Evolutionary conservation across 2,329 filamentous ascomycete genomes (phyloP), one percentile per base, ranked within the genome.

Genomic region (Xylariaceae sp.): DNA sequence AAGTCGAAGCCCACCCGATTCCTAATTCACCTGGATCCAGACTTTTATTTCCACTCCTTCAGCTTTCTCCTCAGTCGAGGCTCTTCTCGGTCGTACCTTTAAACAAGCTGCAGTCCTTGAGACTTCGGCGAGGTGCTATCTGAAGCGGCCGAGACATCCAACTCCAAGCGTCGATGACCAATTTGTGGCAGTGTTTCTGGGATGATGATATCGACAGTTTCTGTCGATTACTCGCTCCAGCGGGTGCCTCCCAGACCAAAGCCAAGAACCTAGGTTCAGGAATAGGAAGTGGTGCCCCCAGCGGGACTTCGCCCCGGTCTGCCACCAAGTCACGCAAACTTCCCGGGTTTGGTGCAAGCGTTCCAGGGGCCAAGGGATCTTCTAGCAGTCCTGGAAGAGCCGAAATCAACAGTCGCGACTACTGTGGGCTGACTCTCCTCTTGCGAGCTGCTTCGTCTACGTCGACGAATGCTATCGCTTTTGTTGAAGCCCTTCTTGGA

Each of bases 151-250:
- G 93, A 97, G 90, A 88, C 88, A 92, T 80, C 85, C 89, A 84
- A 55, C 17, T 30, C 2, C 42, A 50, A 57, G 63, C 58, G 61
- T 58, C 61, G 37, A 64, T 64, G 63, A 64, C 55, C 49, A 64
- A 61, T 57, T 86, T 99, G 76, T 97, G 93, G 93, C 92, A 92
- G 83, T 90, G 85, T 75, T 97, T 93, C 75, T 88, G 95, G 81
- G 89, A 97, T 86, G 90, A 97, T 83, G 92, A 99, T 86, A 89
- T 96, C 86, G 92, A 96, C 75, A 86, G 80, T 73, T 97, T 99
- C 83, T 88, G 89, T 79, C 88, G 88, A 80, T 84, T 95, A 73
- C 83, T 99, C 83, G 87, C 87, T 72, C 85, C 85, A 74, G 82
- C 88, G 76, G 80, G 82, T 72, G 82, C 80, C 67, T 69, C 70